A percentile compares a stretch with the other conserved stretches of the same genome.
Evolutionary conservation across 2,329 filamentous ascomycete species (phyloP).

Genomic region (Claviceps paspali): DNA sequence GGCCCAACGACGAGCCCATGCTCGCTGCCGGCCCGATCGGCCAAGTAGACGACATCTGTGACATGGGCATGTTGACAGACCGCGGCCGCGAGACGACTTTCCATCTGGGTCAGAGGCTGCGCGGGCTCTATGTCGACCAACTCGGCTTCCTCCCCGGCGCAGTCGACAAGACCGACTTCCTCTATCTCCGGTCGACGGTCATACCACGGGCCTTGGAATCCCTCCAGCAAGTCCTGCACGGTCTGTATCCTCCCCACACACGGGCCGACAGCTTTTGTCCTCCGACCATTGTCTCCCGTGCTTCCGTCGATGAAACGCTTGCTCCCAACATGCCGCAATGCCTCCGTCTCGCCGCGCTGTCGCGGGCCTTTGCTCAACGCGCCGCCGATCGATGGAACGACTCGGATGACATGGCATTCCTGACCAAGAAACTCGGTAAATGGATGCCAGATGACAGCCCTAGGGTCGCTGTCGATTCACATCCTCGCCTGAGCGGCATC

Average conservation of each 20-base stretch:
- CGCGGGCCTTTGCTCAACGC: constrained; percentile 55
- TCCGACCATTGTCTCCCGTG: constrained; percentile 48
- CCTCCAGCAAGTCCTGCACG: constrained; percentile 59
- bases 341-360: constrained; percentile 53
- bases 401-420: constrained; percentile 66
- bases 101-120: constrained; percentile 50
- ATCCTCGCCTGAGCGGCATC: constrained; percentile 72
- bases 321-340: constrained; percentile 68
- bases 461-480: constrained; percentile 66
- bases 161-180: constrained; percentile 40
- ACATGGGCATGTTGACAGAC: constrained; percentile 62
- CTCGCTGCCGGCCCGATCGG: constrained; percentile 52
- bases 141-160: constrained; percentile 52
- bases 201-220: constrained; percentile 65
- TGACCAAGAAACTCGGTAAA: constrained; percentile 62
- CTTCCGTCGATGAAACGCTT: constrained; percentile 57
- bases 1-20: constrained; percentile 50
- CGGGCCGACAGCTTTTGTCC: constrained; percentile 35
- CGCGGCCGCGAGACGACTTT: constrained; percentile 57
- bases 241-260: constrained; percentile 49
- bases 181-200: constrained; percentile 62
- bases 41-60: constrained; percentile 69
- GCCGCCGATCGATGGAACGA: constrained; percentile 61
- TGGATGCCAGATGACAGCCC: constrained; percentile 65
- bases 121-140: constrained; percentile 59